Conservation (phyloP, 495 filamentous ascomycete genomes). For the Peziza echinospora region DNA sequence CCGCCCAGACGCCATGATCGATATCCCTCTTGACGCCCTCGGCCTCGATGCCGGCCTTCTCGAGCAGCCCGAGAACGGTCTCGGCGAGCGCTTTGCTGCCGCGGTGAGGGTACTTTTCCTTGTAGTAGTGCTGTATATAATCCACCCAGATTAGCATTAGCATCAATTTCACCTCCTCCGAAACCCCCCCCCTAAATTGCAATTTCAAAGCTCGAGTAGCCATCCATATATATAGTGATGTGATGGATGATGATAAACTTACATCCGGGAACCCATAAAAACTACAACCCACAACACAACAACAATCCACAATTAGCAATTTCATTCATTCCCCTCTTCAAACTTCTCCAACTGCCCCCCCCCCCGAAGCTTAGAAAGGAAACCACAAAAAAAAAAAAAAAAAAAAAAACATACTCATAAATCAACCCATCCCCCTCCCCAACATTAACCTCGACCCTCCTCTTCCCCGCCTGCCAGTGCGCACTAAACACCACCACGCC, state of each 20-base stretch:
- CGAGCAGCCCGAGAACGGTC: constrained; percentile 38
- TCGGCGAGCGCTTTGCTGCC: constrained; percentile 45
- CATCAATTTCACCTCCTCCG: not conserved
- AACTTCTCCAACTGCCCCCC: too few species aligned
- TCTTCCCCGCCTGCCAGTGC: constrained; percentile 49
- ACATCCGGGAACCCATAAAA: constrained; percentile 55
- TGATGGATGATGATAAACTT: constrained; percentile 25
- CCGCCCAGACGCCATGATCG: constrained; percentile 64
- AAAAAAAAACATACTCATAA: constrained; percentile 64
- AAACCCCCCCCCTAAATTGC: not conserved
- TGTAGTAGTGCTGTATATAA: constrained; percentile 24
- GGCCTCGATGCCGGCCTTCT: constrained; percentile 38
- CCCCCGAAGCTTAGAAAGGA: too few species aligned
- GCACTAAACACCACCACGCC: constrained; percentile 75
- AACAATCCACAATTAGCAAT: too few species aligned
- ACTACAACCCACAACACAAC: constrained; percentile 21
- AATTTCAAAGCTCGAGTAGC: too few species aligned
- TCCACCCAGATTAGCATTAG: not conserved
- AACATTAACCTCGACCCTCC: constrained; percentile 48
- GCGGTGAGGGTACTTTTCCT: constrained; percentile 45
- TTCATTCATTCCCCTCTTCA: too few species aligned
- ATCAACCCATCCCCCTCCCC: constrained; percentile 49
- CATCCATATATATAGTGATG: too few species aligned
- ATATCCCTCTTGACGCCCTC: constrained; percentile 44
- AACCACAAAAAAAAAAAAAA: too few species aligned